Evolutionary conservation across 2,329 filamentous ascomycete species (phyloP), one percentile per base, ranked within the genome.

Genomic region (Penicillium occitanis): DNA sequence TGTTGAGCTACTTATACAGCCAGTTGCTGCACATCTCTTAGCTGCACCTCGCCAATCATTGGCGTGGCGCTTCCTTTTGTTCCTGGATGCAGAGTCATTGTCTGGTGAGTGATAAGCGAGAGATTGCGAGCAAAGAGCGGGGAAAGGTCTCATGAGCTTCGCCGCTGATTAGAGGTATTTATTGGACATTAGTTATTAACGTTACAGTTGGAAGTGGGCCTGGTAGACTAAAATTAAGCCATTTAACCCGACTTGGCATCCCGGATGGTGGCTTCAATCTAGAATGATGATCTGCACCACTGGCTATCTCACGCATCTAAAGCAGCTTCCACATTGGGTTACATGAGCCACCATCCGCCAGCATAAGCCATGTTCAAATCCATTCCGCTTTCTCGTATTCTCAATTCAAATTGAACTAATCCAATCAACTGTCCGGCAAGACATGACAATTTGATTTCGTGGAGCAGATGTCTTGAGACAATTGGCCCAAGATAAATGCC

Each of bases 131-230:
- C 40, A 46, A 33, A 61, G 37, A 61, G 58, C 58, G 58, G 58
- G 58, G 58, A 33, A 60, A 40, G 55, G 55, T 59, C 35, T 61
- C 58, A 33, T 61, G 17, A 61, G 44, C 25, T 61, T 44, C 57
- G 25, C 25, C 40, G n/a, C 40, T 33, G 28, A 11, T 48, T 46
- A 13, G 17, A 33, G 58, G 17, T 33, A 13, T 33, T 48, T 30
- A 59, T 44, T 61, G 58, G 58, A 46, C 40, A 25, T 30, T 4
- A 4, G 33, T 53, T 30, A 30, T 35, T 61, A 33, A 46, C 58
- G 58, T 61, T 61, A 46, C 58, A 61, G 28, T 53, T 33, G 50
- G 28, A 53, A 53, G 50, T 17, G 50, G 50, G 50, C 25, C 50
- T 53, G 25, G 4, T 28, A 51, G 50, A n/a, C 14, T 53, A 33